Evolutionary conservation across 2,329 filamentous ascomycete species (phyloP), one percentile per base, ranked within the genome.

Genomic region (Cyphellophora attinorum): DNA sequence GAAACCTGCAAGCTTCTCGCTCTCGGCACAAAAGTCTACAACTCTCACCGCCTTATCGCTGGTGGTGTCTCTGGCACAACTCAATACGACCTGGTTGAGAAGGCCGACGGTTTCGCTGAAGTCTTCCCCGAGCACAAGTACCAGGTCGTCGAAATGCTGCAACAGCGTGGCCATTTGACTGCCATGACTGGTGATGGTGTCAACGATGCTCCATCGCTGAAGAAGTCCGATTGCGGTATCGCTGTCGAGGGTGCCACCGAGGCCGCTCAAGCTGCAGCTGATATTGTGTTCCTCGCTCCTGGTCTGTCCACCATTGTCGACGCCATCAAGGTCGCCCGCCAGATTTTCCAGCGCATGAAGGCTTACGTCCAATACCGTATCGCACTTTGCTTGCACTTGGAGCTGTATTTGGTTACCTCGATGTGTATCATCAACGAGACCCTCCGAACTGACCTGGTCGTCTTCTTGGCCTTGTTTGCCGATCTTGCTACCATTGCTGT

Each of bases 391-490:
- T 64, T 83, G 42, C 79, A 83, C 57, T 67, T 83, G 51, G 79
- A 82, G 60, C 76, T 85, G 56, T 85, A 85, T 68, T 68, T 85
- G 15, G 77, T 80, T 49, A 79, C 77, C 40, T 81, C 79, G 19
- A 84, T 84, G 77, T 78, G 84, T 59, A 82, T 83, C 64, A 74
- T 85, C 63, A 79, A 83, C 65, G 79, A 85, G 67, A 83, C 79
- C 43, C 72, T 85, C 55, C 70, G 71, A 45, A 73, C 73, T 42
- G 76, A 84, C 45, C 72, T 85, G 28, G 79, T 85, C 51, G 81
- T 85, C 59, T 85, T 85, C 70, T 75, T 85, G 47, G 81, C 81
- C 41, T 68, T 85, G 17, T 85, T 85, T 61, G 81, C 81, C 48
- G 81, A 85, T 71, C 64, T 85, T 61, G 81, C 81, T 41, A 85